phyloP scores from a whole-genome alignment of 768 basidiomycete genomes.

The Leccinum longicurvipes region DNA sequence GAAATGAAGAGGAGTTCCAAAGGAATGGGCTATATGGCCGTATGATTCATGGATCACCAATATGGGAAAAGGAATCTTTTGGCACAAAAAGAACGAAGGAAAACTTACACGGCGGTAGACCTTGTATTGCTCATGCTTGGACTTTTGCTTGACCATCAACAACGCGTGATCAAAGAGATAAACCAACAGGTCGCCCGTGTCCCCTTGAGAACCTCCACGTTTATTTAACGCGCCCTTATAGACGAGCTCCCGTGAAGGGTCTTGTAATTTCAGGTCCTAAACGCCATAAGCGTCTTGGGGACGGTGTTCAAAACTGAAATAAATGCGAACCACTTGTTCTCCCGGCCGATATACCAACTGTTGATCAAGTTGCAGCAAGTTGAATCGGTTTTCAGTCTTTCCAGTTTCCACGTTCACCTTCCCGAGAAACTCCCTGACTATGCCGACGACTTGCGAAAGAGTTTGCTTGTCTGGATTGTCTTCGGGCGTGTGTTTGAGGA shows the following conservation, averaged over 20 bases:
- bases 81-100: background rate
- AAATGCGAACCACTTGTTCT: slow-evolving; percentile 74
- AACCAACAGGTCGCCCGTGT: slow-evolving; percentile 87
- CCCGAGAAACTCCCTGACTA: slow-evolving; percentile 77
- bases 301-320: background rate
- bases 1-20: slow-evolving; percentile 86
- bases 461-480: slow-evolving; percentile 81
- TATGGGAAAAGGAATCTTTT: background rate
- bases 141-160: slow-evolving; percentile 92
- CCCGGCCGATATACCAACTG: slow-evolving; percentile 88
- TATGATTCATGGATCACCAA: slow-evolving; percentile 5
- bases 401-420: slow-evolving; percentile 94
- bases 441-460: slow-evolving; percentile 71
- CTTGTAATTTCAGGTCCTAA: slow-evolving; percentile 81
- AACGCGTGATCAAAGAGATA: slow-evolving; percentile 97
- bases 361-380: slow-evolving; percentile 88
- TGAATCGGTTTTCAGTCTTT: slow-evolving; percentile 94
- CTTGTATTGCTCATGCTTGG: slow-evolving; percentile 87
- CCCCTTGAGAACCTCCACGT: slow-evolving; percentile 64
- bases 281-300: background rate
- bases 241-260: slow-evolving; percentile 87
- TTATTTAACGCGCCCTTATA: slow-evolving; percentile 90
- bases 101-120: slow-evolving; percentile 85
- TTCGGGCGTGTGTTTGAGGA: slow-evolving; percentile 87
- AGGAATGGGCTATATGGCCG: slow-evolving; percentile 75